phyloP scores from a whole-genome alignment of 176 grass and related monocot genomes.

The Ensete ventricosum region DNA sequence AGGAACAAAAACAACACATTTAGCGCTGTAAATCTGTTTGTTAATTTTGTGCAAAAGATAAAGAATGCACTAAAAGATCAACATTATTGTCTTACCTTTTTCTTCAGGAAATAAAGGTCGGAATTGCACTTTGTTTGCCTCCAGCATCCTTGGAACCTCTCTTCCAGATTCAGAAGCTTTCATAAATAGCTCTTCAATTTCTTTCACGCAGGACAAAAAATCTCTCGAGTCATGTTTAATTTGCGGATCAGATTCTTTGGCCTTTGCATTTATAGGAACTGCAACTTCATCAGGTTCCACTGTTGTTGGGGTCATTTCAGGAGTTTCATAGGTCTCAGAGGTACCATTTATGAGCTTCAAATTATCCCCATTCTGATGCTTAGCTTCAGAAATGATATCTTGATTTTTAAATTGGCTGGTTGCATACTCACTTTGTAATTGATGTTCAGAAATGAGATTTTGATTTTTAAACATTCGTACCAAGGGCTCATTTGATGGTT shows the following conservation, averaged over 20 bases:
- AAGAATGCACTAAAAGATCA: neutral
- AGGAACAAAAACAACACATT: neutral
- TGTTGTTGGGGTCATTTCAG: slow-evolving; percentile 28
- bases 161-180: slow-evolving; percentile 85
- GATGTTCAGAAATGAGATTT: slow-evolving; percentile 42
- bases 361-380: slow-evolving; percentile 28
- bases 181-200: slow-evolving; percentile 68
- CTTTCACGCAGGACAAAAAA: slow-evolving; percentile 70
- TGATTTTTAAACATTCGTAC: slow-evolving; percentile 72
- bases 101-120: slow-evolving; percentile 58
- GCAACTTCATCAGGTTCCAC: slow-evolving; percentile 8
- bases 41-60: neutral
- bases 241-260: slow-evolving; percentile 37
- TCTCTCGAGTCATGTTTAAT: slow-evolving; percentile 32
- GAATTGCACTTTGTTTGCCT: slow-evolving; percentile 83
- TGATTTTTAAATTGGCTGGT: slow-evolving; percentile 26
- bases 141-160: slow-evolving; percentile 97
- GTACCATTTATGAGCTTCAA: slow-evolving; percentile 36
- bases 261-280: slow-evolving; percentile 46
- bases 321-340: slow-evolving; percentile 52
- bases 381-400: slow-evolving; percentile 21
- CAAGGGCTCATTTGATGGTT: slow-evolving; percentile 63
- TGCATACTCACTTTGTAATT: slow-evolving; percentile 26
- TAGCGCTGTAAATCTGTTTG: neutral
- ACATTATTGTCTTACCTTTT: slow-evolving; percentile 45